phyloP scores from a whole-genome alignment of 108 stramenopile genomes.

The Pseudonitzschia multistriata region DNA sequence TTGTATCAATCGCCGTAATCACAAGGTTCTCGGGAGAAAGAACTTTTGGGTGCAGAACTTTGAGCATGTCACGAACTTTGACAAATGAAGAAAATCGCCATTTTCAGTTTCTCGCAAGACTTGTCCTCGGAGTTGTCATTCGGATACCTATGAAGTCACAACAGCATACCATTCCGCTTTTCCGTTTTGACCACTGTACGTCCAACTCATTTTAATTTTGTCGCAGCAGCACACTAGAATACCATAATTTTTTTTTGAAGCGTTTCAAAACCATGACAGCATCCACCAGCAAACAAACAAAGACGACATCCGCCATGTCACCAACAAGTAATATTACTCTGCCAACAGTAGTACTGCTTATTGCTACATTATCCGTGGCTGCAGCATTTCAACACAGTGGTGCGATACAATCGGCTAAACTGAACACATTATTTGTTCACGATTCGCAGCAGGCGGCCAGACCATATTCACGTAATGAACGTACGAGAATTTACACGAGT shows the following conservation, averaged over 20 bases:
- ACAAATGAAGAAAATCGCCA: not conserved
- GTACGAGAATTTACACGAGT: slow-evolving; percentile 3
- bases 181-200: not conserved
- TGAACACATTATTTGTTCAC: not conserved
- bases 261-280: not conserved
- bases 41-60: slow-evolving; percentile 7
- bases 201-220: too few relatives aligned
- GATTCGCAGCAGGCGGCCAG: not conserved
- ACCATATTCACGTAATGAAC: not conserved
- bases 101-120: slow-evolving; percentile 5
- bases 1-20: slow-evolving; percentile 2
- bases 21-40: slow-evolving; percentile 7
- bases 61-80: not conserved
- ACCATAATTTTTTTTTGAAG: not conserved
- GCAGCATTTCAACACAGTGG: slow-evolving; percentile 1
- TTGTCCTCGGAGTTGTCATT: slow-evolving; percentile 2
- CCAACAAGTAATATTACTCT: not conserved
- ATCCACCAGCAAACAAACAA: not conserved
- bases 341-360: not conserved
- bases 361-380: not conserved
- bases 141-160: too few relatives aligned
- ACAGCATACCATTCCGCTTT: too few relatives aligned
- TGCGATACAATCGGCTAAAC: not conserved
- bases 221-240: not conserved
- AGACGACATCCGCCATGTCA: not conserved